These are phyloP conservation scores for Pythium biforme DNA, from an alignment of 352 stramenopile species.

Conservation along the genomic window DNA sequence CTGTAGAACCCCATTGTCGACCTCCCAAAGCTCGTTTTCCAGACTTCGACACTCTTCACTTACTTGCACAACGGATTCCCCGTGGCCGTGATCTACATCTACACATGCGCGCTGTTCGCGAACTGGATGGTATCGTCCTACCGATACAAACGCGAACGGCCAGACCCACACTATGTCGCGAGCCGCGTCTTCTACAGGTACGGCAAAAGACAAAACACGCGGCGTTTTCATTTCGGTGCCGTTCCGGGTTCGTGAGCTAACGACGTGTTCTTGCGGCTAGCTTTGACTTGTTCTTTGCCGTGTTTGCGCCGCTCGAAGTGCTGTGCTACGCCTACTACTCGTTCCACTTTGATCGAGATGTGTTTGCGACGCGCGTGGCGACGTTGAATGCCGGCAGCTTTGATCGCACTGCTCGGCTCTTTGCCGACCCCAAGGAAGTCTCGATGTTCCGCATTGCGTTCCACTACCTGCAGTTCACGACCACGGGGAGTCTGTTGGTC, in stretches of 20 bases:
- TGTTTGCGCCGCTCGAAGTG: constrained; percentile 47
- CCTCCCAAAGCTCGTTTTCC: constrained; percentile 29
- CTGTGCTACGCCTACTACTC: constrained; percentile 40
- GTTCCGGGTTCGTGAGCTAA: too few species aligned
- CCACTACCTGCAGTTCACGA: constrained; percentile 43
- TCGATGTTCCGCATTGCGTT: constrained; percentile 46
- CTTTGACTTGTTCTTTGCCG: constrained; percentile 64
- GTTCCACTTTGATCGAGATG: constrained; percentile 46
- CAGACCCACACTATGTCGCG: constrained; percentile 10
- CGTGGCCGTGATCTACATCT: constrained; percentile 36
- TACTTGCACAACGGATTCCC: constrained; percentile 42
- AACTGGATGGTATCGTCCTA: constrained; percentile 54
- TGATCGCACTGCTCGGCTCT: constrained; percentile 41
- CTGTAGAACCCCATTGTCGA: constrained; percentile 11
- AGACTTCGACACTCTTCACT: constrained; percentile 16
- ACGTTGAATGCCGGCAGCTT: constrained; percentile 31
- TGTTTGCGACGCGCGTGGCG: constrained; percentile 35
- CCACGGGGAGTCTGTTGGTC: constrained; percentile 22
- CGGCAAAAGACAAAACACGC: too few species aligned
- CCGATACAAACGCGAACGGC: constrained; percentile 25
- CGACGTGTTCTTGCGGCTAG: not conserved
- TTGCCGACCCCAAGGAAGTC: constrained; percentile 42
- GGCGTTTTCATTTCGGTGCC: too few species aligned
- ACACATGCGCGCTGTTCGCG: constrained; percentile 33
- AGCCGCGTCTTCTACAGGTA: constrained; percentile 23